Evolutionary conservation across 1,139 yeast genomes (phyloP).

Genomic region (Candida dubliniensis): DNA sequence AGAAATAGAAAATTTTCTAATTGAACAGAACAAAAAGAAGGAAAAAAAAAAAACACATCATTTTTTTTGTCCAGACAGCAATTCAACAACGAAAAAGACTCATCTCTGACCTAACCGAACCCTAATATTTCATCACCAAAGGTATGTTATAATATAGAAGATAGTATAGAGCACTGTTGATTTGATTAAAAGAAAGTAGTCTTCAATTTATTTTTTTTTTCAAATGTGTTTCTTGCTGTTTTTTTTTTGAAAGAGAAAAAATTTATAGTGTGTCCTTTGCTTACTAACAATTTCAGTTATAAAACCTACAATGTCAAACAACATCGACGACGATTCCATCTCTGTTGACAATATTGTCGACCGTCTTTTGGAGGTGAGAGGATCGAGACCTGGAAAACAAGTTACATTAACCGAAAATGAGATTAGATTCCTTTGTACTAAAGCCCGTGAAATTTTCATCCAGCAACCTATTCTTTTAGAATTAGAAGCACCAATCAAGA

Average conservation of each 20-base stretch:
- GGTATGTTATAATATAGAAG: background rate
- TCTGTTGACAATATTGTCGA: constrained; percentile 87
- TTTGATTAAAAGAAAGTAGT: too few species aligned
- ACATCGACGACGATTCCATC: constrained; percentile 82
- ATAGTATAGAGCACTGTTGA: too few species aligned
- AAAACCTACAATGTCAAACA: constrained; percentile 29
- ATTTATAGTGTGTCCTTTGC: background rate
- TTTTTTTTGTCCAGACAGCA: background rate
- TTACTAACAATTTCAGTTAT: background rate
- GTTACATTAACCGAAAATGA: constrained; percentile 92
- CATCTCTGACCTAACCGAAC: background rate
- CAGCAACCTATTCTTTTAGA: constrained; percentile 95
- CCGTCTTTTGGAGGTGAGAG: constrained; percentile 94
- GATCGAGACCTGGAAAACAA: constrained; percentile 97
- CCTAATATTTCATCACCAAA: background rate
- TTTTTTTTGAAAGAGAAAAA: too few species aligned
- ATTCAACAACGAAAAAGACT: background rate
- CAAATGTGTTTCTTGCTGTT: background rate
- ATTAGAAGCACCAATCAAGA: constrained; percentile 95
- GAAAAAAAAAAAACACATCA: constrained; percentile 1
- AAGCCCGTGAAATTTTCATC: constrained; percentile 95
- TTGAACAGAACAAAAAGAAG: background rate
- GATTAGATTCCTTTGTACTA: constrained; percentile 92
- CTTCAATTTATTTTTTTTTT: background rate
- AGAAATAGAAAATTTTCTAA: background rate